Conservation (phyloP, 257 asterid genomes). For the Solanum appendiculatum region DNA sequence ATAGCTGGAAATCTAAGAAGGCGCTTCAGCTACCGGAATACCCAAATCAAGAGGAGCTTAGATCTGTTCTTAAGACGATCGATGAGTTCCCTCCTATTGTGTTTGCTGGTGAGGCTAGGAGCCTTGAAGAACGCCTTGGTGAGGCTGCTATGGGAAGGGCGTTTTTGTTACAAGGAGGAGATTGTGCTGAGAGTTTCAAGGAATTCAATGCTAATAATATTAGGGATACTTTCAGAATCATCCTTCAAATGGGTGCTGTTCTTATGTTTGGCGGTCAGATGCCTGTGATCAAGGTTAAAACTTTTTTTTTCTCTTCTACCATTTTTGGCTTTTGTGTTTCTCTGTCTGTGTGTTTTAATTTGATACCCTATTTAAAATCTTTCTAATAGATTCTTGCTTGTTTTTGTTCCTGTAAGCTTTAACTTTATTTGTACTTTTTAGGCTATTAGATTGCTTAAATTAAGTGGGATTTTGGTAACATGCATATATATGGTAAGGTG, state of each 20-base stretch:
- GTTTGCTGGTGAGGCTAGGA: conserved; percentile 80
- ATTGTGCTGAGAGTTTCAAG: conserved; percentile 85
- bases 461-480: not conserved
- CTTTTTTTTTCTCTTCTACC: not conserved
- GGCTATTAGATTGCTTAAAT: not conserved
- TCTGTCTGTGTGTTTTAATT: not conserved
- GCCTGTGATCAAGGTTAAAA: conserved; percentile 60
- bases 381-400: not conserved
- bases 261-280: conserved; percentile 76
- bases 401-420: not conserved
- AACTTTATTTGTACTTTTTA: not conserved
- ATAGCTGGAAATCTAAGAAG: conserved; percentile 44
- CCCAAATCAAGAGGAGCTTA: conserved; percentile 31
- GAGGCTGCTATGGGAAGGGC: conserved; percentile 83
- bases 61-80: conserved; percentile 44
- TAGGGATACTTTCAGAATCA: conserved; percentile 66
- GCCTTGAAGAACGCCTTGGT: conserved; percentile 56
- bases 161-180: conserved; percentile 72
- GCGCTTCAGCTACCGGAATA: conserved; percentile 50
- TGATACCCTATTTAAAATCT: not conserved
- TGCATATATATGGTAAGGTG: not conserved
- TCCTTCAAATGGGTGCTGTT: conserved; percentile 81
- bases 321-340: not conserved
- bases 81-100: conserved; percentile 63
- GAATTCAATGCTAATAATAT: conserved; percentile 72